phyloP scores from a whole-genome alignment of 371 early-diverging fungal species.

The Encephalitozoon hellem region DNA sequence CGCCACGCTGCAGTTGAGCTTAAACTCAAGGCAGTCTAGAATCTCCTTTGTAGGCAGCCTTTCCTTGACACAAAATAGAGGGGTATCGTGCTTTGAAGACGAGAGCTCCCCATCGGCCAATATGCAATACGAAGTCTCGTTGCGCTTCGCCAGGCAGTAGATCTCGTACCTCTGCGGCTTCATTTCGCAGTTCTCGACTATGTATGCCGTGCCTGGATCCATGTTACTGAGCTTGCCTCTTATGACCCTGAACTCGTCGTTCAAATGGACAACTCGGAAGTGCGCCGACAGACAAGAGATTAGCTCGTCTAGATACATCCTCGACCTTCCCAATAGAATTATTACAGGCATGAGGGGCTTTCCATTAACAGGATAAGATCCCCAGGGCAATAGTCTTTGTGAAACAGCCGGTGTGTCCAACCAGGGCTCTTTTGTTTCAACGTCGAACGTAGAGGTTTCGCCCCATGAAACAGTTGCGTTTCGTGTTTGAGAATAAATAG shows the following conservation, averaged over 20 bases:
- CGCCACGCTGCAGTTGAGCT: conserved; percentile 4
- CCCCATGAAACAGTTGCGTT: not conserved
- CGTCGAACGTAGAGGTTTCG: not conserved
- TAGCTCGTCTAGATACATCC: conserved; percentile 5
- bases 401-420: not conserved
- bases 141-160: conserved; percentile 32
- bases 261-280: conserved; percentile 15
- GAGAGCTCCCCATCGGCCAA: not conserved
- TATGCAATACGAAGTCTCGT: conserved; percentile 27
- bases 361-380: not conserved
- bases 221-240: conserved; percentile 21
- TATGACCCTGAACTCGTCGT: conserved; percentile 6
- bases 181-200: conserved; percentile 23
- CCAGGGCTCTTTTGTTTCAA: not conserved
- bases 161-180: conserved; percentile 48
- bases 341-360: conserved; percentile 40
- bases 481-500: conserved; percentile 4
- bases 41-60: conserved; percentile 10
- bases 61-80: not conserved
- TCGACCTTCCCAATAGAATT: conserved; percentile 21
- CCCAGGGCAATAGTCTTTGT: not conserved
- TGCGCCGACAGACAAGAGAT: not conserved
- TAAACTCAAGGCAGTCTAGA: not conserved
- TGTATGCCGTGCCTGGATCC: conserved; percentile 11
- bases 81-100: conserved; percentile 28